phyloP scores from a whole-genome alignment of 1,284 basidiomycete species.

The Cryptococcus neoformans region DNA sequence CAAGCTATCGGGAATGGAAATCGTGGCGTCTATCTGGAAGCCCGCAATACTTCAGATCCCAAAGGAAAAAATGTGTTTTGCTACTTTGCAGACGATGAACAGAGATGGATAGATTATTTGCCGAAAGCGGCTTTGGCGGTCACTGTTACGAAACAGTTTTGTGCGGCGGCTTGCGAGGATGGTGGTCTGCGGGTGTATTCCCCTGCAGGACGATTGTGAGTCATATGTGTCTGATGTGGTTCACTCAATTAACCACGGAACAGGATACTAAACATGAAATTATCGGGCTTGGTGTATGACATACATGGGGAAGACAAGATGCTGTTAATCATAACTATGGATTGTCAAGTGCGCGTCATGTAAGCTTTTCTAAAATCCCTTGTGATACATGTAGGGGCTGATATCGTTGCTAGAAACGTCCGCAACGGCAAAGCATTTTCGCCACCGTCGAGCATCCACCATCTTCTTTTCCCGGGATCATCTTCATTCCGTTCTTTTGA shows the following conservation, averaged over 20 bases:
- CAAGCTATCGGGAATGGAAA: constrained; percentile 3
- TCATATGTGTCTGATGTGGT: not conserved
- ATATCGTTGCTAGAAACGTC: constrained; percentile 59
- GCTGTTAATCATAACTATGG: constrained; percentile 67
- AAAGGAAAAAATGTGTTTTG: constrained; percentile 51
- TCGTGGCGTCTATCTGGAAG: constrained; percentile 64
- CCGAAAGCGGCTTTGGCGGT: constrained; percentile 65
- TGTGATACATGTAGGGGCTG: not conserved
- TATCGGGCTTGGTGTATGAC: constrained; percentile 68
- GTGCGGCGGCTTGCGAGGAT: constrained; percentile 72
- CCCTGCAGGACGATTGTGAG: constrained; percentile 64
- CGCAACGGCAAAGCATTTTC: constrained; percentile 63
- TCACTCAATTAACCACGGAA: not conserved
- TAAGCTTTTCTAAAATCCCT: constrained; percentile 45
- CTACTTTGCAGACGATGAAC: constrained; percentile 59
- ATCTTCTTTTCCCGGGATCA: constrained; percentile 53
- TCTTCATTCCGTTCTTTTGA: constrained; percentile 20
- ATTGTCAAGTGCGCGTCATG: constrained; percentile 71
- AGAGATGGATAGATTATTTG: constrained; percentile 85
- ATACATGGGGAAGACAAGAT: constrained; percentile 63
- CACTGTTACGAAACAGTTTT: constrained; percentile 63
- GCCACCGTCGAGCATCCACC: constrained; percentile 60
- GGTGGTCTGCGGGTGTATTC: constrained; percentile 76
- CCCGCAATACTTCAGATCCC: constrained; percentile 67
- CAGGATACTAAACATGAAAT: constrained; percentile 63